These are phyloP conservation scores for Epichloe uncinata DNA, from an alignment of 2,329 filamentous ascomycete species.

Conservation along the genomic window DNA sequence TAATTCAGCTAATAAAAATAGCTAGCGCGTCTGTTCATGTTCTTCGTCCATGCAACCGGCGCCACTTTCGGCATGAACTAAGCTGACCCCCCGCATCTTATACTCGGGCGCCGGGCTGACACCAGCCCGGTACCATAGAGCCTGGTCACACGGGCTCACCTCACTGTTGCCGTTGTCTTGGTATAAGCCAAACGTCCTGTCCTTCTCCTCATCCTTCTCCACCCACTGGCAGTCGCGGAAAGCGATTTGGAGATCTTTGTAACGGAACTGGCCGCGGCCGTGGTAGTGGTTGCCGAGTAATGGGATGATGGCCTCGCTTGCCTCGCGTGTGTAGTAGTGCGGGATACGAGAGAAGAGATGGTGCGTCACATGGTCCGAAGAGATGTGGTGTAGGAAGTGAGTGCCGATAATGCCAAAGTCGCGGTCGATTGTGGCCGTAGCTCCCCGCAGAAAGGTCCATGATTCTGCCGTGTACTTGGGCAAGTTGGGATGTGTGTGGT, in stretches of 20 bases:
- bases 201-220: background rate
- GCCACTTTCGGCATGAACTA: background rate
- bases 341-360: slow-evolving; percentile 35
- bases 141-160: background rate
- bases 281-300: slow-evolving; percentile 92
- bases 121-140: background rate
- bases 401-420: slow-evolving; percentile 48
- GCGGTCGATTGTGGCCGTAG: slow-evolving; percentile 47
- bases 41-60: too few species aligned
- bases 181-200: background rate
- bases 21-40: too few species aligned
- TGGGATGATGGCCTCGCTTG: slow-evolving; percentile 57
- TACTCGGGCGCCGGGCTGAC: slow-evolving; percentile 1
- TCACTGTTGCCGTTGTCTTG: background rate
- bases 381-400: slow-evolving; percentile 50
- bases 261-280: background rate
- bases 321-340: slow-evolving; percentile 38
- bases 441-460: slow-evolving; percentile 51
- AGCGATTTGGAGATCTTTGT: background rate
- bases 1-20: too few species aligned
- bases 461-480: slow-evolving; percentile 39
- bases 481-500: slow-evolving; percentile 30
- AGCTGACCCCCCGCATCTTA: background rate
- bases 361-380: slow-evolving; percentile 47
- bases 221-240: slow-evolving; percentile 1